A percentile compares a stretch with the other conserved stretches of the same genome.
These are phyloP conservation scores for Didymella arachidicola DNA, from an alignment of 2,329 filamentous ascomycete species.

Conservation along the genomic window DNA sequence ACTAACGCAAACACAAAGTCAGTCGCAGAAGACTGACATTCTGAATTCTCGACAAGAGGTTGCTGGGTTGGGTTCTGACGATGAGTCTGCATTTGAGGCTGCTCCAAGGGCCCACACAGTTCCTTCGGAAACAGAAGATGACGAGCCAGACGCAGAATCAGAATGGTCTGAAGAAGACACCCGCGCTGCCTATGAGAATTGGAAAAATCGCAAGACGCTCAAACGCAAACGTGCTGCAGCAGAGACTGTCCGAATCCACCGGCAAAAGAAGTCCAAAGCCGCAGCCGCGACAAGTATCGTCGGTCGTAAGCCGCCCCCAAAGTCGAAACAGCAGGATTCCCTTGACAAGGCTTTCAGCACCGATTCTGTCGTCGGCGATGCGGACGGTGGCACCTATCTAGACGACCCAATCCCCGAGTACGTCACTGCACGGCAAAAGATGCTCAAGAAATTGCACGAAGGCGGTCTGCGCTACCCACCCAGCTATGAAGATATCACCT, in stretches of 20 bases:
- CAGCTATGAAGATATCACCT: constrained; percentile 75
- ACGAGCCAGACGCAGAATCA: constrained; percentile 24
- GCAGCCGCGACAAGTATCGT: constrained; percentile 54
- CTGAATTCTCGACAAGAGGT: constrained; percentile 1
- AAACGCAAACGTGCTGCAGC: constrained; percentile 62
- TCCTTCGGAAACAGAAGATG: constrained; percentile 20
- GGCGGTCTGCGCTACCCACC: constrained; percentile 80
- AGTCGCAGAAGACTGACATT: constrained; percentile 28
- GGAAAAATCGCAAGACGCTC: constrained; percentile 65
- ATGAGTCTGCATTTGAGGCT: constrained; percentile 11
- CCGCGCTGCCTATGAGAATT: constrained; percentile 67
- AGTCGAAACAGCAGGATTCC: constrained; percentile 26
- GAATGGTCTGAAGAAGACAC: constrained; percentile 62
- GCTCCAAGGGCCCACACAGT: background rate
- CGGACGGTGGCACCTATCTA: constrained; percentile 62
- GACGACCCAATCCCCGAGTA: constrained; percentile 75
- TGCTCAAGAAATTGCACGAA: constrained; percentile 74
- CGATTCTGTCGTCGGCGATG: constrained; percentile 42
- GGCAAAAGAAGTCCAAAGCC: constrained; percentile 57
- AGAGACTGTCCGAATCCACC: constrained; percentile 59
- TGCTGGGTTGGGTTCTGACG: constrained; percentile 19
- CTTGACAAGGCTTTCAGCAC: constrained; percentile 29
- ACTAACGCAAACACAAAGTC: constrained; percentile 38
- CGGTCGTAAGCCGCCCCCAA: constrained; percentile 41
- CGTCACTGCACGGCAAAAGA: constrained; percentile 69